A percentile compares a stretch with the other conserved stretches of the same genome.
phyloP scores from a whole-genome alignment of 495 filamentous ascomycete genomes.

The Aspergillus cavernicola region DNA sequence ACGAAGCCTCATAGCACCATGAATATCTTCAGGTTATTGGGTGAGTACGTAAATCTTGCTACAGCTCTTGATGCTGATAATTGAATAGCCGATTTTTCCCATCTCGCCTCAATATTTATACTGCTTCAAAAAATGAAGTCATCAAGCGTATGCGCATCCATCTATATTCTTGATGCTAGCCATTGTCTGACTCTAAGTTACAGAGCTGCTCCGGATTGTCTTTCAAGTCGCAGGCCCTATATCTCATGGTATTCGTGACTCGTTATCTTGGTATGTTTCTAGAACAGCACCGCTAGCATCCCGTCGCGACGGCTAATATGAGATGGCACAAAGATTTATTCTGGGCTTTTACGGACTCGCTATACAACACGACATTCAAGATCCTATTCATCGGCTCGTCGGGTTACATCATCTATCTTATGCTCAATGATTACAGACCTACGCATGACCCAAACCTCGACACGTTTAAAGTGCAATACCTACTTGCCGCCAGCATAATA shows the following conservation, averaged over 20 bases:
- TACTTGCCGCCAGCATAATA: conserved; percentile 72
- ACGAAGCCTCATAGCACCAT: conserved; percentile 41
- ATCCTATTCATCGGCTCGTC: conserved; percentile 89
- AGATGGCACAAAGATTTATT: conserved; percentile 64
- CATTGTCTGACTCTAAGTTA: background rate
- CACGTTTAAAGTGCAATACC: conserved; percentile 93
- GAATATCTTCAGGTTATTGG: conserved; percentile 87
- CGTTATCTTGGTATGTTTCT: conserved; percentile 75
- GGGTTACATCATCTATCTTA: conserved; percentile 90
- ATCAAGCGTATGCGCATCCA: conserved; percentile 62
- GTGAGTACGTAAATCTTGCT: conserved; percentile 45
- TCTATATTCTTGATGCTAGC: background rate
- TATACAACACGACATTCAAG: conserved; percentile 94
- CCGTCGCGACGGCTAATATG: background rate
- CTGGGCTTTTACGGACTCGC: conserved; percentile 71
- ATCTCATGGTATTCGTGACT: conserved; percentile 87
- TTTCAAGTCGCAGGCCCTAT: conserved; percentile 94
- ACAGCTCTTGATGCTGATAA: background rate
- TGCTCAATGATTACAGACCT: conserved; percentile 93
- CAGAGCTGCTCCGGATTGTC: conserved; percentile 97
- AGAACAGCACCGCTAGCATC: conserved; percentile 2
- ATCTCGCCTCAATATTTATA: conserved; percentile 90
- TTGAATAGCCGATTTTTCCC: conserved; percentile 79
- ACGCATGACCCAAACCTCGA: conserved; percentile 94
- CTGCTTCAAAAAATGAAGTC: conserved; percentile 93